Percentiles rank a stretch among this genome's conserved stretches.
Conservation (phyloP, 768 basidiomycete genomes). For the Termitomyces sp. region DNA sequence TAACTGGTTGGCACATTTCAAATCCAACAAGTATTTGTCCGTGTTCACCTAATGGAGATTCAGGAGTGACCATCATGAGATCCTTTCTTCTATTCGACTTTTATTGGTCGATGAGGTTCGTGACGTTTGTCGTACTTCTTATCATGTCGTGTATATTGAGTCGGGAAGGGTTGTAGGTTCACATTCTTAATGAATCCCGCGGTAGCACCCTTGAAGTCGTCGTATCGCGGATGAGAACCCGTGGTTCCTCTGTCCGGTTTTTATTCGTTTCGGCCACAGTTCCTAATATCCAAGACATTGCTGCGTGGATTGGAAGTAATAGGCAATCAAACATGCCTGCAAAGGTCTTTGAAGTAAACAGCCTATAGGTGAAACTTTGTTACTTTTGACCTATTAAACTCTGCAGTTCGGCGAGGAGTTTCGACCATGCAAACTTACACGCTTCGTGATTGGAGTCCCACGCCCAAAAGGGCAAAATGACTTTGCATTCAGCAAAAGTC, state of each 20-base stretch:
- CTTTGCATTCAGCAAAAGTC: constrained; percentile 62
- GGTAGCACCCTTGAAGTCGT: constrained; percentile 94
- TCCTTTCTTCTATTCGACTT: constrained; percentile 66
- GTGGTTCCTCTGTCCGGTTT: constrained; percentile 69
- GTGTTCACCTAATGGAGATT: neutral
- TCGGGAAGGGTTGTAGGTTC: constrained; percentile 51
- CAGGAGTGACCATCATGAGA: constrained; percentile 59
- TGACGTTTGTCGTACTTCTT: neutral
- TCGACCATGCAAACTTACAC: constrained; percentile 75
- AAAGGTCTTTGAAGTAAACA: constrained; percentile 57
- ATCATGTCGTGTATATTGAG: neutral
- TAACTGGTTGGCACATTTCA: constrained; percentile 49
- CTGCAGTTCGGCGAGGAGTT: constrained; percentile 88
- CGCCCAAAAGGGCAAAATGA: constrained; percentile 65
- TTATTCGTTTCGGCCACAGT: constrained; percentile 90
- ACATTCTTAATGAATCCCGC: constrained; percentile 84
- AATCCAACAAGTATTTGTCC: neutral
- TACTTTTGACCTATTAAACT: neutral
- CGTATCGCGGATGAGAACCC: constrained; percentile 86
- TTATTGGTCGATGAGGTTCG: constrained; percentile 89
- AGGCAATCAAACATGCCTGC: constrained; percentile 38
- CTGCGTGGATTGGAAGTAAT: constrained; percentile 71
- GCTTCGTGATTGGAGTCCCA: constrained; percentile 67
- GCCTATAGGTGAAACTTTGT: neutral
- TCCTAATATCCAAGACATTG: constrained; percentile 89